Evolutionary conservation across 2,329 filamentous ascomycete species (phyloP).

Genomic region (Ceratocystis lukuohia): DNA sequence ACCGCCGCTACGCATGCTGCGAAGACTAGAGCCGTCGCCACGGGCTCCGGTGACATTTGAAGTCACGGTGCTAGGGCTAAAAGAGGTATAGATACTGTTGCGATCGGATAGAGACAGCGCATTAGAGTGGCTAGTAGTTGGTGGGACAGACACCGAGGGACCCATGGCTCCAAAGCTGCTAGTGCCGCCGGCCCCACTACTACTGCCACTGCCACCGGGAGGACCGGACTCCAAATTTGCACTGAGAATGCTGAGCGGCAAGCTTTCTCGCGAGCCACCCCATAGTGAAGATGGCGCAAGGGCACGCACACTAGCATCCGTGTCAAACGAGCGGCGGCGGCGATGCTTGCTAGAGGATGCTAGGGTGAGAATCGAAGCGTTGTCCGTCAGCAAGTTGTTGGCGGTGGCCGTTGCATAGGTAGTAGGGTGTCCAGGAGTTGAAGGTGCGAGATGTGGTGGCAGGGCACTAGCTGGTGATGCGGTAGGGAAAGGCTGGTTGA

Average conservation of each 20-base stretch:
- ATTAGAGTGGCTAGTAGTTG: slow-evolving; percentile 70
- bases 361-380: slow-evolving; percentile 73
- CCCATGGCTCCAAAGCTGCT: neutral
- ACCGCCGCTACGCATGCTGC: slow-evolving; percentile 62
- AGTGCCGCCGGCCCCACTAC: neutral
- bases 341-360: slow-evolving; percentile 70
- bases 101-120: slow-evolving; percentile 35
- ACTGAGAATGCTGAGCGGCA: slow-evolving; percentile 66
- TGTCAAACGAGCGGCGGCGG: slow-evolving; percentile 67
- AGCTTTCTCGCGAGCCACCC: slow-evolving; percentile 66
- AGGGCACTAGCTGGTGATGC: slow-evolving; percentile 57
- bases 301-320: slow-evolving; percentile 71
- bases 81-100: slow-evolving; percentile 57
- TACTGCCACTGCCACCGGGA: neutral
- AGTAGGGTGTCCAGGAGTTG: slow-evolving; percentile 41
- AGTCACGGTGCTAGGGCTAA: slow-evolving; percentile 30
- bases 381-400: slow-evolving; percentile 70
- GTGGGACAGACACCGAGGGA: slow-evolving; percentile 39
- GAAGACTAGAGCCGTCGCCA: slow-evolving; percentile 61
- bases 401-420: slow-evolving; percentile 69
- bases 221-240: slow-evolving; percentile 39
- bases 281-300: slow-evolving; percentile 72
- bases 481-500: slow-evolving; percentile 52
- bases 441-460: slow-evolving; percentile 52
- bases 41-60: slow-evolving; percentile 11